These are phyloP conservation scores for Aaosphaeria arxii DNA, from an alignment of 2,329 filamentous ascomycete species.

Conservation along the genomic window DNA sequence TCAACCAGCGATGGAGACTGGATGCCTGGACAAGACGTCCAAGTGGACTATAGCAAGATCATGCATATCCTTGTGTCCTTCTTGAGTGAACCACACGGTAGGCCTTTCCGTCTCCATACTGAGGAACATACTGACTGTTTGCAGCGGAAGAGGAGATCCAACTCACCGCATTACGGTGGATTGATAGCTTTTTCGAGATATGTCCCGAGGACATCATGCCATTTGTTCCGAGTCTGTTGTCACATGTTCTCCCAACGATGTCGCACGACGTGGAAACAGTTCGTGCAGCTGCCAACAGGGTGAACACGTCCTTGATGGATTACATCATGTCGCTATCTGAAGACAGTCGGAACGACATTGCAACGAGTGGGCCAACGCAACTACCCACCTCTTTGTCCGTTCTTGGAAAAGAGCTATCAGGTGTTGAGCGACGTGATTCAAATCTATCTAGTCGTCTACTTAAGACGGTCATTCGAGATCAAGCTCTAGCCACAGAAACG, in stretches of 20 bases:
- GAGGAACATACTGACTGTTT: constrained; percentile 12
- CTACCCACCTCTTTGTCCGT: constrained; percentile 38
- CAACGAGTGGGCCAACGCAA: constrained; percentile 42
- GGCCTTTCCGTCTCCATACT: constrained; percentile 14
- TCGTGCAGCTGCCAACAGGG: constrained; percentile 79
- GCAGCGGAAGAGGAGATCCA: constrained; percentile 81
- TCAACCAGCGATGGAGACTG: constrained; percentile 75
- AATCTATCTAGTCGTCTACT: constrained; percentile 33
- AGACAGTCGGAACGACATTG: constrained; percentile 42
- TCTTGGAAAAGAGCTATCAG: constrained; percentile 42
- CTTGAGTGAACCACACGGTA: constrained; percentile 77
- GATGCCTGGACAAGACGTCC: constrained; percentile 95
- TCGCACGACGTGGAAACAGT: constrained; percentile 89
- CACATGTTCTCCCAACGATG: constrained; percentile 89
- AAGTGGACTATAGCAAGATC: constrained; percentile 89
- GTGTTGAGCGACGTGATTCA: constrained; percentile 36
- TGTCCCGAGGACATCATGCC: constrained; percentile 94
- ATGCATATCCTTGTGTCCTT: constrained; percentile 88
- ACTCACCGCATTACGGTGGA: constrained; percentile 88
- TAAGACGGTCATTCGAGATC: constrained; percentile 34
- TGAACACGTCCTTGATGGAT: constrained; percentile 88
- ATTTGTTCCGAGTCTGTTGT: constrained; percentile 88
- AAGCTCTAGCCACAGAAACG: constrained; percentile 16
- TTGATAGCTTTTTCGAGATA: constrained; percentile 94
- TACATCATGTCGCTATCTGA: constrained; percentile 91